phyloP scores from a whole-genome alignment of 129 eudicot species.

The Centrapalus pauciflorus region DNA sequence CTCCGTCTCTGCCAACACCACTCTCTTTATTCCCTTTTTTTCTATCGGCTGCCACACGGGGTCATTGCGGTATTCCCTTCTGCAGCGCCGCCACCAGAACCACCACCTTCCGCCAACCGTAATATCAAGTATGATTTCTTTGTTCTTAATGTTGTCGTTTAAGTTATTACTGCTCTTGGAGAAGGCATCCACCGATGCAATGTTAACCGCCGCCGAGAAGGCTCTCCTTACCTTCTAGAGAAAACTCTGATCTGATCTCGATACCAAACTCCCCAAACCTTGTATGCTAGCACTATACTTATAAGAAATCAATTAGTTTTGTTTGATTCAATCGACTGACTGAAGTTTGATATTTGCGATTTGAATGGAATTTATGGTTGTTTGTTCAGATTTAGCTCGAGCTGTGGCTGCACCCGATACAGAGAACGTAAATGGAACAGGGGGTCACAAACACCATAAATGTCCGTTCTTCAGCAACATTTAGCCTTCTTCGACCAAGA shows the following conservation, averaged over 20 bases:
- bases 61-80: too few species aligned
- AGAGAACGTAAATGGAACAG: constrained; percentile 50
- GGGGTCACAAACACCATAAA: constrained; percentile 48
- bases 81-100: too few species aligned
- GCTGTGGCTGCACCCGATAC: constrained; percentile 53
- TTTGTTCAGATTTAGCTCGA: constrained; percentile 44
- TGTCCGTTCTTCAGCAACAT: constrained; percentile 58
- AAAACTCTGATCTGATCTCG: constrained; percentile 40
- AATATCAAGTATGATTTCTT: too few species aligned
- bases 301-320: too few species aligned
- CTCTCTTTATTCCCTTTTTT: too few species aligned
- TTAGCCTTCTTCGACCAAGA: constrained; percentile 56
- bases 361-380: not conserved
- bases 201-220: constrained; percentile 43
- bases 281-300: constrained; percentile 25
- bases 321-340: not conserved
- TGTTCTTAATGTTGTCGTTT: too few species aligned
- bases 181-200: constrained; percentile 30
- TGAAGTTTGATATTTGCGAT: not conserved
- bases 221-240: constrained; percentile 42
- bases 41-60: too few species aligned
- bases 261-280: constrained; percentile 46
- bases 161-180: too few species aligned
- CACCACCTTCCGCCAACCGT: too few species aligned
- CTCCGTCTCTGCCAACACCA: too few species aligned